Evolutionary conservation across 129 eudicot species (phyloP), one percentile per base, ranked within the genome.

Genomic region (Saposhnikovia divaricata): DNA sequence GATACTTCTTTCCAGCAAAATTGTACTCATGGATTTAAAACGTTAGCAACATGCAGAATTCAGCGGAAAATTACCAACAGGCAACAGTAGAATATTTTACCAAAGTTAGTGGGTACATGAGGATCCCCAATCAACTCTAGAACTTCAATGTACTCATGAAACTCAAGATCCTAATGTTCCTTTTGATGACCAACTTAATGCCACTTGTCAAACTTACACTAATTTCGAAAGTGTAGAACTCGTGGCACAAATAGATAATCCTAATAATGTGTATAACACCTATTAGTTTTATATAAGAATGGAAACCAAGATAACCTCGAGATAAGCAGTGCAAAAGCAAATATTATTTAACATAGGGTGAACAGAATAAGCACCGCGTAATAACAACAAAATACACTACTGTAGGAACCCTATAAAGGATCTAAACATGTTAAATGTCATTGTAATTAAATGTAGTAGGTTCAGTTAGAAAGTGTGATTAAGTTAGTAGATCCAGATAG

Each of bases 191-290:
- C 90, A 81, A 42, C 45, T 42, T 42, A 6, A 0, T 88, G 81
- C 97, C 96, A 95, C 80, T 90, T 96, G 59, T 97, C 99, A 88
- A 87, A 89, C 84, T 85, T 90, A 78, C 90, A 96, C 79, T 81
- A 90, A 79, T 90, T 81, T 95, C 96, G 2, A 93, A 92, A 82
- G 90, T 83, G 83, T 85, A 84, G 37, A 84, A 83, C 75, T 94
- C 97, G 76, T 85, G 94, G 92, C 93, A 87, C 98, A 92, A 79
- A 94, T 85, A 87, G 90, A 94, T 21, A 91, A 72, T 77, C 97
- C 98, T 95, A 86, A 77, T 53, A 83, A 76, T 61, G 61, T 40
- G 81, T 31, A 39, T 48, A 53, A 72, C 27, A 27, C 59, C 69
- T 51, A 75, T 48, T 39, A 71, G 45, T 57, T 3, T 25, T 37